Evolutionary conservation across 495 filamentous ascomycete species (phyloP), one percentile per base, ranked within the genome.

Genomic region (Podospora appendiculata): DNA sequence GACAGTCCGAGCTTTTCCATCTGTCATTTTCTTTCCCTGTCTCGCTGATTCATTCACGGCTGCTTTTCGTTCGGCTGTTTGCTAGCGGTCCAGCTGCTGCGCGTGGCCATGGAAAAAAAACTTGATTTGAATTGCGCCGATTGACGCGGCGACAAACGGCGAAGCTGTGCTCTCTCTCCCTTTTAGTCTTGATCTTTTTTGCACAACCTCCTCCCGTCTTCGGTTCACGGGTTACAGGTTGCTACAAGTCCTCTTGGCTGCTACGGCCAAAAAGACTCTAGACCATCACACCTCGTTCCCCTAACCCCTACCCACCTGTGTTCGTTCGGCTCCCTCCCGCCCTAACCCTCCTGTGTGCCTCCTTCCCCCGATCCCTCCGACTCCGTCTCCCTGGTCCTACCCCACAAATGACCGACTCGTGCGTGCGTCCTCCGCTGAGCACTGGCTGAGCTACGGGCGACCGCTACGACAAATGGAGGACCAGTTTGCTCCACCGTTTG

Each of bases 401-500:
- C 50, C 54, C 50, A 51, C 53, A 41, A 47, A 50, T 44, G 48
- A 41, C 47, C 33, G 40, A 16, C 47, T 38, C 32, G 33, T 50
- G 34, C 33, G 13, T 38, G 11, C 16, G 10, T 10, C 34, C 11
- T 36, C 34, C 36, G 13, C 13, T 10, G 36, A 38, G 36, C 10
- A 38, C 36, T 7, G 36, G 25, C 25, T 5, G 25, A 25, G 25
- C 25, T 25, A 25, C 25, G 25, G 25, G 25, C 25, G 2, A 25
- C 25, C 25, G 25, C 25, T 25, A 25, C 25, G 25, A 25, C 25
- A 25, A 25, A 58, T 58, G 51, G 56, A 53, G 38, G 47, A 54
- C 43, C 50, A 41, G 39, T 44, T 46, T 51, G 50, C 56, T 52
- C 59, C 51, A 49, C 53, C 53, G 13, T 51, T 4, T 8, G 39